Evolutionary conservation across 1,284 basidiomycete species (phyloP).

Genomic region (Apiotrichum sp.): DNA sequence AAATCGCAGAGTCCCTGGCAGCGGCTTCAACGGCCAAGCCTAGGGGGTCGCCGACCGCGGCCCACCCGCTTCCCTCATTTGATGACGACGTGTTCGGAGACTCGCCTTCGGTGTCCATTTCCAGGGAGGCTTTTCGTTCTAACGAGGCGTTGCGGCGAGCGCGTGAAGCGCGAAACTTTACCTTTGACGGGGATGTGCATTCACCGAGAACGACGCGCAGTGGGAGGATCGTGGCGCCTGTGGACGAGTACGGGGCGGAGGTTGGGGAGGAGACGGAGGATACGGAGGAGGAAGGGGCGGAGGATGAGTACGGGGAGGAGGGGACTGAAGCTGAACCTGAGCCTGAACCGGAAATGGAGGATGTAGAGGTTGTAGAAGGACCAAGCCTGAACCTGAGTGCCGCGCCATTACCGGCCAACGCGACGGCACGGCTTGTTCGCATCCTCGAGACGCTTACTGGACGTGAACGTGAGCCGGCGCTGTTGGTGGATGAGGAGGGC

Average conservation of each 20-base stretch:
- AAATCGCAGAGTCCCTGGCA: slow-evolving; percentile 6
- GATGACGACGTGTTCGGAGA: slow-evolving; percentile 18
- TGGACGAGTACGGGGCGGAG: slow-evolving; percentile 23
- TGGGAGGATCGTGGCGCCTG: slow-evolving; percentile 30
- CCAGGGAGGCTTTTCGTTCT: slow-evolving; percentile 31
- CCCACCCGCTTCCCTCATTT: slow-evolving; percentile 5
- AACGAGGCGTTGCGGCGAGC: slow-evolving; percentile 39
- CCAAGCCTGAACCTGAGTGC: no score
- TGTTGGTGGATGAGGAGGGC: slow-evolving; percentile 33
- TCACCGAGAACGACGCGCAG: slow-evolving; percentile 41
- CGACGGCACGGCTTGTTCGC: slow-evolving; percentile 16
- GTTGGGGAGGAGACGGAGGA: slow-evolving; percentile 3
- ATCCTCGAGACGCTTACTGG: slow-evolving; percentile 34
- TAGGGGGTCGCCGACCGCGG: neutral
- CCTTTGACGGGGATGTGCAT: slow-evolving; percentile 38
- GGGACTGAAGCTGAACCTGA: neutral
- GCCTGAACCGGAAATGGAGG: neutral
- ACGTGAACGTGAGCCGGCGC: slow-evolving; percentile 15
- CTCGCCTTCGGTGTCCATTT: neutral
- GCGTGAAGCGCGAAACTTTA: slow-evolving; percentile 45
- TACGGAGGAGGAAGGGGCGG: neutral
- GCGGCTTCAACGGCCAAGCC: neutral
- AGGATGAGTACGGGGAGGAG: neutral
- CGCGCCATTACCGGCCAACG: neutral
- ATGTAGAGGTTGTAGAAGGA: neutral